Base-by-base conservation (phyloP, 1,139 yeast species). In the Insectozyma bohioensis region DNA sequence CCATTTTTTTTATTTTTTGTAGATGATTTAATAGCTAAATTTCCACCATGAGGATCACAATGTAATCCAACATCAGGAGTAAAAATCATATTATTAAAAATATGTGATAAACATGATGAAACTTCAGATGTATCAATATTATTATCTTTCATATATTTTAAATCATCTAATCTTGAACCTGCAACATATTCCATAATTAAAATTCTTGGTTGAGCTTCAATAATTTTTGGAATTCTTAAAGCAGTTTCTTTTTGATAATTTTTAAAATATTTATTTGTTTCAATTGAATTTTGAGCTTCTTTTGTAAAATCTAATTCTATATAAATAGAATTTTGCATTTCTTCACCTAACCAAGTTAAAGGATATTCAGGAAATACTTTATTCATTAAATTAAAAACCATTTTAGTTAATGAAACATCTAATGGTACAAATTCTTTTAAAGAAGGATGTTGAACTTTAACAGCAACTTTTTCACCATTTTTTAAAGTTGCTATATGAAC, bases 31-130 rank as follows among this genome's bases (percentile, higher is more conserved):
- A 92, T 86, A 0, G 97, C 96, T 41, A 92, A 67, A 49, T 92
- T 94, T 1, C 99, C 99, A 10, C 95, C 96, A 56, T 92, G 99
- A 1, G 98, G 98, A 56, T 92, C 99, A 62, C 98, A 92, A 55
- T 92, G 99, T 32, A 92, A 75, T 0, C 90, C 88, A 12, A 87
- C 96, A 18, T 79, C 81, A 0, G 96, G 95, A 1, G 95, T 84
- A 62, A 92, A 92, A 28, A 94, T 87, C 99, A 92, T 92, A 52
- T 81, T 82, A 62, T 90, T 87, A 67, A 92, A 92, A 18, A 87
- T 80, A 51, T 90, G 96, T 0, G 97, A 80, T 30, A 92, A 67
- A 52, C 97, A 92, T 6, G 80, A 66, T 4, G 95, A 82, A 4
- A 92, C 95, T 43, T 86, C 84, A 1, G 83, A 75, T 11, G 95